phyloP scores from a whole-genome alignment of 345 rosid species.

The Abelmoschus esculentus region DNA sequence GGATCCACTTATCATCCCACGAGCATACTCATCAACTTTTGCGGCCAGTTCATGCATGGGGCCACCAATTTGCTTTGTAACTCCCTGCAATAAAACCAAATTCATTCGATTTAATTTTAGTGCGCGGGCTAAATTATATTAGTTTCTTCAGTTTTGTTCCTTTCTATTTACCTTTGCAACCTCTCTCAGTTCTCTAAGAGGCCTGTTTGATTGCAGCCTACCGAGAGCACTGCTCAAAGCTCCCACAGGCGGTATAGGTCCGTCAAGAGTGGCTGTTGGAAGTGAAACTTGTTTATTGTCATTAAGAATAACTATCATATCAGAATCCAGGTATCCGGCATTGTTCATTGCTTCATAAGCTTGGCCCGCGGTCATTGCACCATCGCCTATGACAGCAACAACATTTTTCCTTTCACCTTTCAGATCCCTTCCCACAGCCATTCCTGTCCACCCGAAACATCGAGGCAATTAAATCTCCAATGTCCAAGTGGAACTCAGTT shows the following conservation, averaged over 20 bases:
- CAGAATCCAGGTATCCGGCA: slow-evolving; percentile 90
- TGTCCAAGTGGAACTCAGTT: neutral
- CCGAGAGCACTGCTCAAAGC: slow-evolving; percentile 97
- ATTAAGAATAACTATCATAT: slow-evolving; percentile 93
- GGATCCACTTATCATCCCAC: slow-evolving; percentile 97
- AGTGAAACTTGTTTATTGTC: slow-evolving; percentile 97
- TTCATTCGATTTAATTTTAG: slow-evolving; percentile 3
- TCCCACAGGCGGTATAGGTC: slow-evolving; percentile 94
- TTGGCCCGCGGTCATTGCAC: slow-evolving; percentile 99
- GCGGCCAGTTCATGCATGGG: slow-evolving; percentile 92
- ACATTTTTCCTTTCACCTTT: slow-evolving; percentile 69
- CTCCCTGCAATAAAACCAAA: slow-evolving; percentile 48
- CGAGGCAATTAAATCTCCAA: neutral
- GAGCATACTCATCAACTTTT: slow-evolving; percentile 94
- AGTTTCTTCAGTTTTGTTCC: neutral
- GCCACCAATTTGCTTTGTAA: slow-evolving; percentile 87
- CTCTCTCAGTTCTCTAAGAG: slow-evolving; percentile 91
- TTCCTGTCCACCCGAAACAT: slow-evolving; percentile 42
- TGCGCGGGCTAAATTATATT: neutral
- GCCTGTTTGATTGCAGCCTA: slow-evolving; percentile 83
- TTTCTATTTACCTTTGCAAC: slow-evolving; percentile 72
- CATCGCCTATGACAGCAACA: slow-evolving; percentile 86
- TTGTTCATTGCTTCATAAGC: slow-evolving; percentile 99
- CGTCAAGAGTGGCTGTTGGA: slow-evolving; percentile 90
- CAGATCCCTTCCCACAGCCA: slow-evolving; percentile 94